Percentiles rank a stretch among this genome's conserved stretches.
Evolutionary conservation across 139 green algal genomes (phyloP).

Genomic region (Chlorella sp.): DNA sequence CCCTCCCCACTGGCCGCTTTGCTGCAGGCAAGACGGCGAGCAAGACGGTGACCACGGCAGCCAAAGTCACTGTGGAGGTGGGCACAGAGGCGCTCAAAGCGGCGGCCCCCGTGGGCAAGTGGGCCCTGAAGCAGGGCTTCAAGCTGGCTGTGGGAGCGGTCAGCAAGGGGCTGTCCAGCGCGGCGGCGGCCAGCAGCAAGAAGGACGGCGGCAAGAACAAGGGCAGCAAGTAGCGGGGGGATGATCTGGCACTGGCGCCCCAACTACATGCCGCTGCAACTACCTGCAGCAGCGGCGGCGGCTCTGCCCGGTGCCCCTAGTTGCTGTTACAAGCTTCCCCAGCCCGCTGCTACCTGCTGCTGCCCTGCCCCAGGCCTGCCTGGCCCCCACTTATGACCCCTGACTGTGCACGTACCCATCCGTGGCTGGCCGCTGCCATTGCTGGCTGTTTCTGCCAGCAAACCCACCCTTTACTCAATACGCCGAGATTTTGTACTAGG

Average conservation of each 20-base stretch:
- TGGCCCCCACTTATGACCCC: no score
- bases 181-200: neutral
- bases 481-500: no score
- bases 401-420: no score
- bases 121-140: slow-evolving; percentile 47
- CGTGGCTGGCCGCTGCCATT: no score
- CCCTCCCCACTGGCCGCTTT: neutral
- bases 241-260: no score
- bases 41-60: slow-evolving; percentile 8
- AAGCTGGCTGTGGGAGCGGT: slow-evolving; percentile 36
- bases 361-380: no score
- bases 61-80: slow-evolving; percentile 43
- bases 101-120: slow-evolving; percentile 49
- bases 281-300: neutral
- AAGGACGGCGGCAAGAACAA: slow-evolving; percentile 15
- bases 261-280: neutral
- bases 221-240: neutral
- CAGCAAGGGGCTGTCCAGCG: slow-evolving; percentile 15
- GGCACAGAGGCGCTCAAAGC: slow-evolving; percentile 42
- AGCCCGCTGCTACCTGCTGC: neutral
- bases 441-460: no score
- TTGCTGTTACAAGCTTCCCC: neutral
- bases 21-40: slow-evolving; percentile 18
- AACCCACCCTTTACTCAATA: no score
- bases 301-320: no score